These are phyloP conservation scores for Carpinus fangiana DNA, from an alignment of 306 rosid species.

Conservation along the genomic window DNA sequence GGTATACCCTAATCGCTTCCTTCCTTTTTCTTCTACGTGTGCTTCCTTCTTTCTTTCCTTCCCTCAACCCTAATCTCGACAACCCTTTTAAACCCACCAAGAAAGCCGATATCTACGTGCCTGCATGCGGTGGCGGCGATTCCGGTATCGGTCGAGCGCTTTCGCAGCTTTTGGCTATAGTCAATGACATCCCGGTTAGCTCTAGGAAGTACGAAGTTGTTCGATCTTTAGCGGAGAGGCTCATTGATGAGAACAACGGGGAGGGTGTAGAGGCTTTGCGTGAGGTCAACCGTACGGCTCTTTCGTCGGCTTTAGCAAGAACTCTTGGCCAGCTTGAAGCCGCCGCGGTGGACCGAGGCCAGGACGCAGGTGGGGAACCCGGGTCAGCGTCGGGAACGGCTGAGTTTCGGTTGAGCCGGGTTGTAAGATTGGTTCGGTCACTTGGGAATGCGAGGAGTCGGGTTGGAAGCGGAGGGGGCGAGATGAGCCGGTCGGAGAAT, in stretches of 20 bases:
- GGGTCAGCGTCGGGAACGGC: constrained; percentile 17
- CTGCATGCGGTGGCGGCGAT: constrained; percentile 6
- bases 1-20: constrained; percentile 31
- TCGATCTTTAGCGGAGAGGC: constrained; percentile 61
- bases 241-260: constrained; percentile 53
- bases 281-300: constrained; percentile 54
- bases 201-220: constrained; percentile 77
- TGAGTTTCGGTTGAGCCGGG: constrained; percentile 20
- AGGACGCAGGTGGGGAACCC: background rate
- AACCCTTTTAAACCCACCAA: background rate
- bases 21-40: constrained; percentile 53
- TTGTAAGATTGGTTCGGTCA: constrained; percentile 34
- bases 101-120: background rate
- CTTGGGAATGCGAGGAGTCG: constrained; percentile 6
- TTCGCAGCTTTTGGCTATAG: constrained; percentile 54
- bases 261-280: constrained; percentile 46
- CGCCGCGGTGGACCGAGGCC: constrained; percentile 23
- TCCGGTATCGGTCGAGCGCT: constrained; percentile 67
- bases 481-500: constrained; percentile 13
- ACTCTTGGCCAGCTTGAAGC: constrained; percentile 51
- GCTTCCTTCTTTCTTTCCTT: constrained; percentile 43
- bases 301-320: constrained; percentile 55
- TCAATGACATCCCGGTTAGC: constrained; percentile 61
- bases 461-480: constrained; percentile 9
- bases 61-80: background rate